A percentile compares a stretch with the other conserved stretches of the same genome.
Evolutionary conservation across 2,329 filamentous ascomycete species (phyloP).

Genomic region (Colletotrichum sp.): DNA sequence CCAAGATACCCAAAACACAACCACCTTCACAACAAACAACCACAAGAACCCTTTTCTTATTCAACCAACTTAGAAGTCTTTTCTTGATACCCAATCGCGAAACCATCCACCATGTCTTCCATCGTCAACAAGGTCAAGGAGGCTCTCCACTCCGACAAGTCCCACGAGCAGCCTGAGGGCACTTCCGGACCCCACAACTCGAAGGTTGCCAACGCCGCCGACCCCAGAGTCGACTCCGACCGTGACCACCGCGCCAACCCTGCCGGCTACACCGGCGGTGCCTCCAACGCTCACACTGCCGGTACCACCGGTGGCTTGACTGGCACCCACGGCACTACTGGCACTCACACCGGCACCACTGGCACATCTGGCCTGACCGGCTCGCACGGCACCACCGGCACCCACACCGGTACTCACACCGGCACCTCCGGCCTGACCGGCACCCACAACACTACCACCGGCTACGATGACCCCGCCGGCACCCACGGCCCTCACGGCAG

Average conservation of each 20-base stretch:
- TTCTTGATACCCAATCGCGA: conserved; percentile 20
- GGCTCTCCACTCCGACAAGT: conserved; percentile 50
- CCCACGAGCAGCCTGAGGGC: conserved; percentile 27
- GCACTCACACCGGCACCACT: conserved; percentile 27
- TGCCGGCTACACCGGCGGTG: conserved; percentile 34
- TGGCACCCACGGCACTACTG: conserved; percentile 31
- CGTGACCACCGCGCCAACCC: conserved; percentile 43
- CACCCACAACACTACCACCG: background rate
- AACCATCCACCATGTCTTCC: conserved; percentile 54
- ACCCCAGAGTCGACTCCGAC: conserved; percentile 58
- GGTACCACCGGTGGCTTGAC: conserved; percentile 5
- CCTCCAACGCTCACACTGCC: conserved; percentile 11
- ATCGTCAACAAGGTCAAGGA: conserved; percentile 67
- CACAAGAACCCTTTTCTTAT: background rate
- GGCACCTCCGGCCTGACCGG: conserved; percentile 21
- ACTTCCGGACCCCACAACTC: conserved; percentile 37
- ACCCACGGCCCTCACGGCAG: conserved; percentile 31
- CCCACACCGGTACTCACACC: conserved; percentile 18
- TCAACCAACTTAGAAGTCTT: background rate
- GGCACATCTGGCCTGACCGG: conserved; percentile 25
- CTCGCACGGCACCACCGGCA: conserved; percentile 34
- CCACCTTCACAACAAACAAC: conserved; percentile 6
- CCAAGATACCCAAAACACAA: conserved; percentile 20
- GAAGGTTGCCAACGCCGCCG: conserved; percentile 49
- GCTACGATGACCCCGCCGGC: background rate